These are phyloP conservation scores for Scheffersomyces stambukii DNA, from an alignment of 1,139 yeast species.

Conservation along the genomic window DNA sequence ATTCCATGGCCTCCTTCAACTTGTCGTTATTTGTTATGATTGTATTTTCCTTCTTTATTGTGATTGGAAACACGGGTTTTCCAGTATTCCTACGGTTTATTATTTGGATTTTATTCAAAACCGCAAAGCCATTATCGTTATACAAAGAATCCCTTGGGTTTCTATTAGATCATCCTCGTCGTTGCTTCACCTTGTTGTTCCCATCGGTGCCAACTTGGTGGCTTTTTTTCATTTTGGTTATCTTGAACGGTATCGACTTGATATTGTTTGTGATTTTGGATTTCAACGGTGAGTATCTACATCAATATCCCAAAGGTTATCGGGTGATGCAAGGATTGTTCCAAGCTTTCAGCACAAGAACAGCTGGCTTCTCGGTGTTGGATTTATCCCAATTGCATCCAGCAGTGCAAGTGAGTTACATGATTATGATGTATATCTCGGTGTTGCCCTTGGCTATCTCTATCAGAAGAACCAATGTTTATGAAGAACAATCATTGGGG, in stretches of 20 bases:
- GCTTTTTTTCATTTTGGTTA: constrained; percentile 70
- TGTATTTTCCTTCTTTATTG: constrained; percentile 61
- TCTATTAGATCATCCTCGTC: constrained; percentile 89
- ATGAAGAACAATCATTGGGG: constrained; percentile 94
- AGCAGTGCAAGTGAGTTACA: constrained; percentile 87
- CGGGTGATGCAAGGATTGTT: constrained; percentile 77
- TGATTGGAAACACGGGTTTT: constrained; percentile 91
- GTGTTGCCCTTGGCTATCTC: constrained; percentile 95
- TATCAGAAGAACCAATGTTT: constrained; percentile 92
- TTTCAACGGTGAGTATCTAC: constrained; percentile 44
- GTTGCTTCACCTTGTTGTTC: constrained; percentile 89
- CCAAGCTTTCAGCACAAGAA: constrained; percentile 90
- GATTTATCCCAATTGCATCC: constrained; percentile 72
- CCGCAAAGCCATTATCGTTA: constrained; percentile 63
- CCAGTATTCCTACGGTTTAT: constrained; percentile 76
- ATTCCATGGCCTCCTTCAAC: constrained; percentile 69
- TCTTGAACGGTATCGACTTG: constrained; percentile 72
- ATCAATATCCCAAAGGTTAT: constrained; percentile 65
- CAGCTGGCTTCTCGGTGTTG: constrained; percentile 83
- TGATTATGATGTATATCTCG: constrained; percentile 97
- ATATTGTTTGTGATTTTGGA: constrained; percentile 77
- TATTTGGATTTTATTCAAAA: constrained; percentile 72
- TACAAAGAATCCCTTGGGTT: constrained; percentile 78
- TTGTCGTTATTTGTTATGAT: constrained; percentile 62
- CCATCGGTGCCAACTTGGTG: constrained; percentile 96